Base-by-base conservation (phyloP, 1,284 basidiomycete genomes). In the Ceratobasidium sp. region DNA sequence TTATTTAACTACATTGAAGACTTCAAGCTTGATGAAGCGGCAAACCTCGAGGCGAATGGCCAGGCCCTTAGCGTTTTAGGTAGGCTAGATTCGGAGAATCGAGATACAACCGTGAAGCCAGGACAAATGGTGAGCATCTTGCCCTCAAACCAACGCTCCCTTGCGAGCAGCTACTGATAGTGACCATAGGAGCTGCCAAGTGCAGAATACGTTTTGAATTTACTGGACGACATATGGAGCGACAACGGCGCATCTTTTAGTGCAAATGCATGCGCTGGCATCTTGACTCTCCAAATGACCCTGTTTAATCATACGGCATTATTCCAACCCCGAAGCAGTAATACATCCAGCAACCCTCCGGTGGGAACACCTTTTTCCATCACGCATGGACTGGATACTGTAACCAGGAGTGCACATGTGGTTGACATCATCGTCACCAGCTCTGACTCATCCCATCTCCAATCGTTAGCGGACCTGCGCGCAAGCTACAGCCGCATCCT, bases 211-310 rank as follows among this genome's bases (percentile, higher is more conserved):
- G 35, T 38, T 38, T 11, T 38, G 4, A 11, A 11, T 38, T 5
- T 38, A 5, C 11, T 62, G n/a, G 59, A 49, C 46, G 47, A 32
- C 59, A 2, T 62, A n/a, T 62, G 59, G 59, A 30, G 23, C 21
- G 59, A 47, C n/a, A 49, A 9, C 18, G 21, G 21, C 1, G 18
- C 44, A 30, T 28, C 44, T 5, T n/a, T 62, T 8, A 23, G 26
- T 26, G 43, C 59, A 2, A 49, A 26, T 16, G 28, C 59, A 18
- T 49, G 47, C n/a, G 59, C 59, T 4, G 28, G 59, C 5, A 23
- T 62, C 43, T 16, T 62, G 11, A 43, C 59, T 14, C 43, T 18
- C 28, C 11, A 62, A 35, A 30, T 62, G 43, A 28, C 46, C 1
- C 13, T 62, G 1, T 35, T 62, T 38, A 11, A 38, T 11, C 4